Evolutionary conservation across 2,329 filamentous ascomycete genomes (phyloP).

Genomic region (Calonectria honghensis): DNA sequence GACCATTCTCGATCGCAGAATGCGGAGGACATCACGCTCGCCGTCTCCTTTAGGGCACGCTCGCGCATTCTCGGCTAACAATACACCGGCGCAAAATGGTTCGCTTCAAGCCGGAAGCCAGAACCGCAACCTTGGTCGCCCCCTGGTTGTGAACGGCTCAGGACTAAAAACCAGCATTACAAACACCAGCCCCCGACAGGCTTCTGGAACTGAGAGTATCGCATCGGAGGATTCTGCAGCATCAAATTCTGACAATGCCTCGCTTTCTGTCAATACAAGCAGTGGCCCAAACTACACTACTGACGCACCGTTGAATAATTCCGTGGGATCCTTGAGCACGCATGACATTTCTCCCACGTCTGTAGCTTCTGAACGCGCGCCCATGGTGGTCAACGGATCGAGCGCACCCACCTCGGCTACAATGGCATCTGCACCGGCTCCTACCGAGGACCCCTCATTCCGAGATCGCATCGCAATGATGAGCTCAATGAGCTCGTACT

Average conservation of each 20-base stretch:
- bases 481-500: conserved; percentile 61
- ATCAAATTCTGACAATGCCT: conserved; percentile 54
- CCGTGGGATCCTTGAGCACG: conserved; percentile 14
- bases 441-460: conserved; percentile 63
- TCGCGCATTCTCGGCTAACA: conserved; percentile 65
- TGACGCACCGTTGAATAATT: conserved; percentile 41
- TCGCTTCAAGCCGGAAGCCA: conserved; percentile 60
- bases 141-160: conserved; percentile 73
- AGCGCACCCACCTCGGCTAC: conserved; percentile 46
- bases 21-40: conserved; percentile 72
- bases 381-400: conserved; percentile 62
- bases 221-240: conserved; percentile 49
- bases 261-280: conserved; percentile 54
- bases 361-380: conserved; percentile 52
- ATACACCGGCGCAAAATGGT: conserved; percentile 62
- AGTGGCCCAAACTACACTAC: conserved; percentile 41
- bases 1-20: conserved; percentile 71
- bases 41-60: conserved; percentile 73
- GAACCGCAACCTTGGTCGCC: conserved; percentile 62
- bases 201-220: conserved; percentile 42
- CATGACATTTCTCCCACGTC: conserved; percentile 46
- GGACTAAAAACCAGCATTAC: conserved; percentile 60
- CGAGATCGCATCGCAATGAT: conserved; percentile 65
- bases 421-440: conserved; percentile 42
- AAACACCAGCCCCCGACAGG: conserved; percentile 49